Percentiles rank a stretch among this genome's conserved stretches.
Evolutionary conservation across 371 early-diverging fungal genomes (phyloP).

Genomic region (Parasitella parasitica): DNA sequence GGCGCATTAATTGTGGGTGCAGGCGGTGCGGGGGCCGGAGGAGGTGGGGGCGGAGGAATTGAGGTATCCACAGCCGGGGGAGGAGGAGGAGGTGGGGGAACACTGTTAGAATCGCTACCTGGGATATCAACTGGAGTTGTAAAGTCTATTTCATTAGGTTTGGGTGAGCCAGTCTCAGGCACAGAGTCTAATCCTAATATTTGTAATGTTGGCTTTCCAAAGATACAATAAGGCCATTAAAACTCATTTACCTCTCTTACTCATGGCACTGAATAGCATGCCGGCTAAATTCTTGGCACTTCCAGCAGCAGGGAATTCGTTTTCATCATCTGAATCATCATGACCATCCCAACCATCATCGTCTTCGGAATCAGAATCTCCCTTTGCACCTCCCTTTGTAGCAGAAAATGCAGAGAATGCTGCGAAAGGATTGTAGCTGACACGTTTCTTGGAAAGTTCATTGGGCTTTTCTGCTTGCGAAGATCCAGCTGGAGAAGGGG

Average conservation of each 20-base stretch:
- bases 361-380: slow-evolving; percentile 37
- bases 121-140: neutral
- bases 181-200: slow-evolving; percentile 9
- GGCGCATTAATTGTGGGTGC: slow-evolving; percentile 12
- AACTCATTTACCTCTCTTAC: slow-evolving; percentile 22
- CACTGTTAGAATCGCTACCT: neutral
- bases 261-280: slow-evolving; percentile 42
- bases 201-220: no score
- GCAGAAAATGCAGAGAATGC: slow-evolving; percentile 50
- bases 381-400: slow-evolving; percentile 30
- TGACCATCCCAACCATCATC: slow-evolving; percentile 43
- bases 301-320: slow-evolving; percentile 53
- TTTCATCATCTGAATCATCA: slow-evolving; percentile 44
- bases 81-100: slow-evolving; percentile 19
- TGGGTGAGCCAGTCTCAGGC: slow-evolving; percentile 14
- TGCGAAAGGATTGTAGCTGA: slow-evolving; percentile 56
- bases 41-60: no score
- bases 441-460: slow-evolving; percentile 36
- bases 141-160: slow-evolving; percentile 8
- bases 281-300: slow-evolving; percentile 51
- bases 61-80: no score
- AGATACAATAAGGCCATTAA: no score
- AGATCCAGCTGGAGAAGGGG: slow-evolving; percentile 3
- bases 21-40: slow-evolving; percentile 21
- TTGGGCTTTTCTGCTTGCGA: slow-evolving; percentile 27